Evolutionary conservation across 2,329 filamentous ascomycete genomes (phyloP).

Genomic region (Huntiella abstrusa): DNA sequence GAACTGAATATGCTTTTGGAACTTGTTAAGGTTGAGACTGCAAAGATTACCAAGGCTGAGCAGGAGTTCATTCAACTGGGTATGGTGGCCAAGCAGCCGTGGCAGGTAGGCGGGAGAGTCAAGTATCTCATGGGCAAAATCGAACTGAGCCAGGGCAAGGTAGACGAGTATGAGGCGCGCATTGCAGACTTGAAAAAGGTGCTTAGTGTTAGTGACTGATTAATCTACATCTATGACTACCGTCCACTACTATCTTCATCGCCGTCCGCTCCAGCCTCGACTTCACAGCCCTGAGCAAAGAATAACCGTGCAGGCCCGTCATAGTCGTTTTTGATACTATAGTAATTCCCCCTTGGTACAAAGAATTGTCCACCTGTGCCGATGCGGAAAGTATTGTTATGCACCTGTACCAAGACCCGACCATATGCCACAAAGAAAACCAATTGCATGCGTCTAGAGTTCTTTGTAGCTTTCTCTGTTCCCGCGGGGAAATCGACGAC

Average conservation of each 20-base stretch:
- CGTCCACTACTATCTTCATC: conserved; percentile 5
- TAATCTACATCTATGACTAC: neutral
- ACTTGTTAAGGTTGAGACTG: conserved; percentile 50
- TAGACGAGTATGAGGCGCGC: conserved; percentile 55
- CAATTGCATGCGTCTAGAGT: conserved; percentile 91
- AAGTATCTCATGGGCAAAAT: conserved; percentile 60
- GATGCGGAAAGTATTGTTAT: conserved; percentile 61
- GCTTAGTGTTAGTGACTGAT: neutral
- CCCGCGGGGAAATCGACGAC: conserved; percentile 75
- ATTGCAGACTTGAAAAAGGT: conserved; percentile 51
- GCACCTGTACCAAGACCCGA: conserved; percentile 60
- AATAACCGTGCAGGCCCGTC: conserved; percentile 60
- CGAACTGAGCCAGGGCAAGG: conserved; percentile 51
- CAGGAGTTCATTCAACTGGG: conserved; percentile 55
- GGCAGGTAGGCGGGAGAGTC: conserved; percentile 46
- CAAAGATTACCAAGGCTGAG: conserved; percentile 62
- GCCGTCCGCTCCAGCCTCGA: conserved; percentile 30
- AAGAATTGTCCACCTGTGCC: conserved; percentile 81
- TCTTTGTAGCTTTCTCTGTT: conserved; percentile 74
- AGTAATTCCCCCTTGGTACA: conserved; percentile 88
- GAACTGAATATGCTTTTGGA: conserved; percentile 52
- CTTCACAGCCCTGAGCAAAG: conserved; percentile 73
- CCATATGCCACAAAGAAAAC: conserved; percentile 81
- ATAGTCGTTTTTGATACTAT: conserved; percentile 72
- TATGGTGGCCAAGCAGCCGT: conserved; percentile 48